Evolutionary conservation across 164 flowering plant genomes (phyloP), one percentile per base, ranked within the genome.

Genomic region (Cinnamomum chago): DNA sequence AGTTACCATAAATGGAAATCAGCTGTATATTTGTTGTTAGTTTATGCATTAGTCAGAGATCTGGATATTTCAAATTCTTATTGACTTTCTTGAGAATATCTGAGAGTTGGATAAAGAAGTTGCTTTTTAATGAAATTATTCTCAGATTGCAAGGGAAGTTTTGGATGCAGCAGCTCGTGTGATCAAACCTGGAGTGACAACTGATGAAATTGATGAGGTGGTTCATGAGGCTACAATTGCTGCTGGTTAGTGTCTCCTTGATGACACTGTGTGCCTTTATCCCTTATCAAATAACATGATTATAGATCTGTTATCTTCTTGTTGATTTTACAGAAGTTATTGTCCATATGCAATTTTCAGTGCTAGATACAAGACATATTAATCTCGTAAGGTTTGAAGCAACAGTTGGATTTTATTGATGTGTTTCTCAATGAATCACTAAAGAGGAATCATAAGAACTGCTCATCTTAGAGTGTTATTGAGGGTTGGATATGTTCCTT

Each of bases 141-240:
- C 71, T 68, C 84, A 95, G 98, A 89, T 95, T 80, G 98, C 89
- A 20, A 87, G 99, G 82, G 94, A 93, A 82, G 98, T 91, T 78
- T 79, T 95, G 81, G 99, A 95, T 88, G 94, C 90, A 30, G 98
- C 97, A 79, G 99, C 97, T 75, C 86, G 95, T 62, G 79, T 88
- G 25, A 89, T 95, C 79, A 81, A 80, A 71, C 99, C 98, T 73
- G 99, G 99, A 55, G 87, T 95, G 71, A 95, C 99, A 68, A 94
- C 99, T 64, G 99, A 95, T 85, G 97, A 92, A 85, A 94, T 95
- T 84, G 99, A 95, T 84, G 78, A 82, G 70, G 97, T 91, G 75
- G 99, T 92, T 79, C 98, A 95, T 85, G 90, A 94, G 73, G 97
- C 94, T 75, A 95, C 97, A 72, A 86, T 95, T 79, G 90, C 90